A percentile compares a stretch with the other conserved stretches of the same genome.
These are phyloP conservation scores for Podospora conica DNA, from an alignment of 495 filamentous ascomycete genomes.

Conservation along the genomic window DNA sequence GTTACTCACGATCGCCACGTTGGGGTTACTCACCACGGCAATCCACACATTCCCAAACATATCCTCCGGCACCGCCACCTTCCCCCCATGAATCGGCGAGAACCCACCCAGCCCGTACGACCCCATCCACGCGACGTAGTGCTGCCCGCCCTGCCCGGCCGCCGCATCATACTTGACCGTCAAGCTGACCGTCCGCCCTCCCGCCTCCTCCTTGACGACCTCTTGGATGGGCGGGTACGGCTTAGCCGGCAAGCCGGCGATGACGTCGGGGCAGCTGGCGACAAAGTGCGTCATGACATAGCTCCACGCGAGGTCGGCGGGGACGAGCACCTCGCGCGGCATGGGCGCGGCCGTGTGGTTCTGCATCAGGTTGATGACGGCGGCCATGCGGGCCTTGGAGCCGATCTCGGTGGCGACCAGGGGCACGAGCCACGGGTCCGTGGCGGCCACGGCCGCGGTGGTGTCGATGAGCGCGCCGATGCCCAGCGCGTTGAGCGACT, in stretches of 20 bases:
- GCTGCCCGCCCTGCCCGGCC: not conserved
- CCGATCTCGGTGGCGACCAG: conserved; percentile 30
- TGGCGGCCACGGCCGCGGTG: conserved; percentile 46
- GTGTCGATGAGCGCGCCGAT: conserved; percentile 50
- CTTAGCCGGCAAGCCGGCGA: not conserved
- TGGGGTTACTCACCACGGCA: not conserved
- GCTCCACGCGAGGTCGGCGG: conserved; percentile 29
- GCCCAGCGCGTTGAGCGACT: conserved; percentile 45
- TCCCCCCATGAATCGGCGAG: conserved; percentile 2
- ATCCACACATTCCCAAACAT: not conserved
- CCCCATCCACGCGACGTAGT: conserved; percentile 32
- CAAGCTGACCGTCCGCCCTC: conserved; percentile 13
- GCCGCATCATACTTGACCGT: conserved; percentile 18
- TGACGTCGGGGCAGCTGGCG: conserved; percentile 15
- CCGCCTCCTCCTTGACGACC: conserved; percentile 2
- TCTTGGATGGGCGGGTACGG: conserved; percentile 21
- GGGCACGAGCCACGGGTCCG: conserved; percentile 37
- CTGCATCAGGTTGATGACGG: conserved; percentile 41
- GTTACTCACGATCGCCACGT: too few relatives aligned
- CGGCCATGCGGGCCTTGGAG: conserved; percentile 33
- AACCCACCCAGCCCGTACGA: conserved; percentile 29
- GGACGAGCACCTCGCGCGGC: conserved; percentile 31
- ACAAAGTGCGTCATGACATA: conserved; percentile 29
- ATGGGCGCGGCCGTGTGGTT: conserved; percentile 30
- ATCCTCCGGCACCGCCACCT: not conserved